Evolutionary conservation across 2,329 filamentous ascomycete species (phyloP).

Genomic region (Lithohypha guttulata): DNA sequence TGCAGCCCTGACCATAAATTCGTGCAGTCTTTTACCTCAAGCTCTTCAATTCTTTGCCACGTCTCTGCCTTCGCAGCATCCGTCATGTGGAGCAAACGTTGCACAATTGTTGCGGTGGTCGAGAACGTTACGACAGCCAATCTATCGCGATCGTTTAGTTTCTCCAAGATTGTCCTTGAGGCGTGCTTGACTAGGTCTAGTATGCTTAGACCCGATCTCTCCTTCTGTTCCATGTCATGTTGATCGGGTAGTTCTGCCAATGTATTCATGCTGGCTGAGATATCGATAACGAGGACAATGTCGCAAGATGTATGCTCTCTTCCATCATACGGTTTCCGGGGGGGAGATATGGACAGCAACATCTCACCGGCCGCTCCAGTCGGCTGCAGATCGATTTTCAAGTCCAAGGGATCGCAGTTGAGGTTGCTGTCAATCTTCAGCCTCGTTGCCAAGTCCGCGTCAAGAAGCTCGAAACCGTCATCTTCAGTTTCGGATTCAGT

Average conservation of each 20-base stretch:
- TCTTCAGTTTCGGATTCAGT: too few species aligned
- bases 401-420: background rate
- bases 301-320: constrained; percentile 40
- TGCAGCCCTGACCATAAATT: constrained; percentile 50
- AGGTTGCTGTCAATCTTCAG: background rate
- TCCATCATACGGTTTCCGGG: constrained; percentile 15
- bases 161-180: constrained; percentile 47
- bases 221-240: constrained; percentile 24
- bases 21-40: constrained; percentile 34
- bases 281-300: constrained; percentile 52
- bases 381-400: constrained; percentile 14
- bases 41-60: constrained; percentile 33
- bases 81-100: constrained; percentile 40
- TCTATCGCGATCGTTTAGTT: constrained; percentile 43
- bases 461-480: constrained; percentile 5
- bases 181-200: constrained; percentile 53
- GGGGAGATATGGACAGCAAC: constrained; percentile 20
- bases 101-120: constrained; percentile 32
- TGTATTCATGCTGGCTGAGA: constrained; percentile 46
- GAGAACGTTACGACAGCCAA: constrained; percentile 50
- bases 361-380: constrained; percentile 15
- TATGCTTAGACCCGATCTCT: constrained; percentile 43
- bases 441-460: background rate
- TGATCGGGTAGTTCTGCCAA: constrained; percentile 37
- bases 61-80: constrained; percentile 35